Conservation (phyloP, 2,329 filamentous ascomycete genomes). For the Sporothrix mexicana region DNA sequence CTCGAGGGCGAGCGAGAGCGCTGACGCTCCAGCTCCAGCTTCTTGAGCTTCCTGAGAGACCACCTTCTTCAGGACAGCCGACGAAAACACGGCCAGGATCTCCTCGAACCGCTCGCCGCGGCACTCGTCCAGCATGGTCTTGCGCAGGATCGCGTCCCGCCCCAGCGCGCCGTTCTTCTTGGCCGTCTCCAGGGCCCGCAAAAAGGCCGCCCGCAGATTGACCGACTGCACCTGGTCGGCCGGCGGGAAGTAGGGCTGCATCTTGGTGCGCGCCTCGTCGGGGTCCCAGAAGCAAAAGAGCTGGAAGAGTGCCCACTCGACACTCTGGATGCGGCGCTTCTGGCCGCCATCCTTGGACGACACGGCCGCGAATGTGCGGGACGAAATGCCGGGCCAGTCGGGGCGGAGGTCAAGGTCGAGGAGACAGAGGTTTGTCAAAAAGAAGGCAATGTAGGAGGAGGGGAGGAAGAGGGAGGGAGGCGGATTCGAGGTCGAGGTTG, state of each 20-base stretch:
- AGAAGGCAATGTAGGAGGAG: constrained; percentile 65
- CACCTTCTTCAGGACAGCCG: constrained; percentile 75
- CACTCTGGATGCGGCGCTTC: constrained; percentile 78
- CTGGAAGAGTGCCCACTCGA: constrained; percentile 91
- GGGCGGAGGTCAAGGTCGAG: constrained; percentile 76
- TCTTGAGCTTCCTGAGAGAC: constrained; percentile 50
- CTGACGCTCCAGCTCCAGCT: constrained; percentile 28
- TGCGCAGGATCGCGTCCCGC: constrained; percentile 79
- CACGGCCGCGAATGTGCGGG: constrained; percentile 69
- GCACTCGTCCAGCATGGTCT: constrained; percentile 97
- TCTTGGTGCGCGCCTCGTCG: constrained; percentile 74
- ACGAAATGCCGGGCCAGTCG: constrained; percentile 81
- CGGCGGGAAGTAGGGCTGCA: constrained; percentile 89
- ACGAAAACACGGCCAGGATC: constrained; percentile 81
- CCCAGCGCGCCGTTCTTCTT: constrained; percentile 88
- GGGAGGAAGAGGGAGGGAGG: constrained; percentile 36
- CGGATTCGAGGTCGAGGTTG: neutral
- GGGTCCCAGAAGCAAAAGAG: constrained; percentile 85
- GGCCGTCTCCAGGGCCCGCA: constrained; percentile 78
- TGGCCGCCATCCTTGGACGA: constrained; percentile 69
- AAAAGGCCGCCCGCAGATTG: constrained; percentile 83
- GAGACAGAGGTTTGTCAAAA: constrained; percentile 82
- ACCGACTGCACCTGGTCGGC: constrained; percentile 88
- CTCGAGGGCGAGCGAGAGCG: constrained; percentile 62
- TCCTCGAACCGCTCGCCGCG: constrained; percentile 91